These are phyloP conservation scores for Butyriboletus loyo DNA, from an alignment of 768 basidiomycete species.

Conservation along the genomic window DNA sequence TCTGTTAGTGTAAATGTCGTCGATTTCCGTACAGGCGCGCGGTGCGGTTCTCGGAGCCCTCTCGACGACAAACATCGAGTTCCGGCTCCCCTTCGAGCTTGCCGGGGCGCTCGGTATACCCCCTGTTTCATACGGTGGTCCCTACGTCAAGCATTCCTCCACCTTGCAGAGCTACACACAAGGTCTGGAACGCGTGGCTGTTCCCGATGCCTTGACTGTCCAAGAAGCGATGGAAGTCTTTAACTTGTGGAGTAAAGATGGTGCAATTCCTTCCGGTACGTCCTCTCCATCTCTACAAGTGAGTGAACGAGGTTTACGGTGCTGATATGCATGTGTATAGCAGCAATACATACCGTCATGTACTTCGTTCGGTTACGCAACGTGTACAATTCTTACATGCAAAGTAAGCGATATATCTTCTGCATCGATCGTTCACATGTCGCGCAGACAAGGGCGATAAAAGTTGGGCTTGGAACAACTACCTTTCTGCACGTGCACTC, in stretches of 20 bases:
- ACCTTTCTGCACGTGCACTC: slow-evolving; percentile 77
- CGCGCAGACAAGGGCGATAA: slow-evolving; percentile 70
- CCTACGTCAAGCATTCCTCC: slow-evolving; percentile 55
- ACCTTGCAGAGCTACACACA: slow-evolving; percentile 50
- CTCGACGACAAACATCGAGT: slow-evolving; percentile 56
- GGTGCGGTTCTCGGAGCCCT: slow-evolving; percentile 75
- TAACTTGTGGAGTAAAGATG: slow-evolving; percentile 70
- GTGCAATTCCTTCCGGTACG: slow-evolving; percentile 51
- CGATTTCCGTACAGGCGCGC: slow-evolving; percentile 42
- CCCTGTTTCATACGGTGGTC: slow-evolving; percentile 40
- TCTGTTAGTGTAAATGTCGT: neutral
- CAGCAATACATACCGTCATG: no score
- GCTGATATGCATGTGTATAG: slow-evolving; percentile 20
- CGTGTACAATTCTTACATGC: no score
- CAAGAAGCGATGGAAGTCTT: slow-evolving; percentile 73
- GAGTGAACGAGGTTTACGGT: neutral
- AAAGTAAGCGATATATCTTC: slow-evolving; percentile 52
- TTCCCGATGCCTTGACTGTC: slow-evolving; percentile 58
- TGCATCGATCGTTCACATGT: no score
- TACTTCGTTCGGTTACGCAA: no score
- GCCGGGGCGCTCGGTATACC: slow-evolving; percentile 54
- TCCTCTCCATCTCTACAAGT: neutral
- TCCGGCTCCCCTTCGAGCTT: slow-evolving; percentile 61
- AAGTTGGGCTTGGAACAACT: slow-evolving; percentile 91
- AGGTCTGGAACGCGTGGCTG: slow-evolving; percentile 48